phyloP scores from a whole-genome alignment of 805 yeast genomes.

The Yueomyces sinensis region DNA sequence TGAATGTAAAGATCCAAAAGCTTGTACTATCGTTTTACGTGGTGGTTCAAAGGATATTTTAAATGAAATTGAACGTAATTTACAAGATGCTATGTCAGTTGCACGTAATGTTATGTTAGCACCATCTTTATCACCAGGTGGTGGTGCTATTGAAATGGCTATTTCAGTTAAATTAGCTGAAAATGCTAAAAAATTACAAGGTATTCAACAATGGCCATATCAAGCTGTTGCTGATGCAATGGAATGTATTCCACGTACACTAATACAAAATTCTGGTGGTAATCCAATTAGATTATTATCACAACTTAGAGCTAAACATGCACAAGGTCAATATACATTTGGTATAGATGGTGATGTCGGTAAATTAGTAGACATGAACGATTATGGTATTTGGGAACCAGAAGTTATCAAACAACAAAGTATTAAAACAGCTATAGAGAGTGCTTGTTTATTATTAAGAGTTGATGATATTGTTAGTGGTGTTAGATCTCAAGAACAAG shows the following conservation, averaged over 20 bases:
- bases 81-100: constrained; percentile 98
- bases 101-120: constrained; percentile 89
- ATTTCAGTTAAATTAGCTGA: constrained; percentile 79
- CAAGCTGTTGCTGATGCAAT: constrained; percentile 98
- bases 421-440: constrained; percentile 94
- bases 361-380: constrained; percentile 87
- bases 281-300: constrained; percentile 84
- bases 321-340: constrained; percentile 69
- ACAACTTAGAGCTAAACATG: constrained; percentile 91
- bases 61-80: constrained; percentile 90
- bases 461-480: constrained; percentile 98
- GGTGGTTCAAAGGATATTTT: constrained; percentile 96
- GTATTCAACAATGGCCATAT: constrained; percentile 97
- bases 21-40: constrained; percentile 84
- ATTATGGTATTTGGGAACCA: constrained; percentile 98
- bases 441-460: constrained; percentile 86
- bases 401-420: constrained; percentile 96
- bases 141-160: constrained; percentile 99
- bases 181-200: constrained; percentile 84
- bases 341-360: constrained; percentile 96
- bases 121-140: constrained; percentile 94
- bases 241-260: constrained; percentile 96
- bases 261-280: constrained; percentile 96
- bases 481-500: constrained; percentile 44
- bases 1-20: constrained; percentile 73